A percentile compares a stretch with the other conserved stretches of the same genome.
Conservation (phyloP, 2,329 filamentous ascomycete species). For the Zymoseptoria pseudotritici region DNA sequence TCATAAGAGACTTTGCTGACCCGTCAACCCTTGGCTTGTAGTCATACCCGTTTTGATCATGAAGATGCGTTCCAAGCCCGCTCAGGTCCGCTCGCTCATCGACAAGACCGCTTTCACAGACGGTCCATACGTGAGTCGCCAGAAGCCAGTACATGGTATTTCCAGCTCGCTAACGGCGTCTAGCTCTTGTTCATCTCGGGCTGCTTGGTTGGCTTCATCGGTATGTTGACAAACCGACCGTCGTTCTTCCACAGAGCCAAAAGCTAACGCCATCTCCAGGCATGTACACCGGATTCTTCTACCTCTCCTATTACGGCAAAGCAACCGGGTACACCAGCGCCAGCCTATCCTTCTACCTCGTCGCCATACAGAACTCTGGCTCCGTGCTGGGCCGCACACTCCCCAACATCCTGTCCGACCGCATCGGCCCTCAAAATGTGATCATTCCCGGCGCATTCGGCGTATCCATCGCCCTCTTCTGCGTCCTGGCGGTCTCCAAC, state of each 20-base stretch:
- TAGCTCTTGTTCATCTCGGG: conserved; percentile 29
- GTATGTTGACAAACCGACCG: no score
- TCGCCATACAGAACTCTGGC: conserved; percentile 36
- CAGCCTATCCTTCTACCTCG: conserved; percentile 36
- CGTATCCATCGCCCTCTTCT: conserved; percentile 31
- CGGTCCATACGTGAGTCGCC: conserved; percentile 24
- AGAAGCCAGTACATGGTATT: neutral
- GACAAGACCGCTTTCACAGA: conserved; percentile 37
- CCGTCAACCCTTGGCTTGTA: neutral
- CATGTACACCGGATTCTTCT: conserved; percentile 35
- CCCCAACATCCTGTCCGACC: conserved; percentile 34
- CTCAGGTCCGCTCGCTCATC: conserved; percentile 31
- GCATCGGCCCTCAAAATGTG: conserved; percentile 33
- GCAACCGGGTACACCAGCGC: conserved; percentile 25
- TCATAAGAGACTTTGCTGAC: neutral
- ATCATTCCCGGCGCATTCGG: conserved; percentile 27
- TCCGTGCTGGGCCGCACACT: conserved; percentile 36
- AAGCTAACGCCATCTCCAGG: conserved; percentile 1
- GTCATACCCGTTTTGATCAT: conserved; percentile 26
- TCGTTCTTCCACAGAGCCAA: no score
- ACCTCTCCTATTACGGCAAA: conserved; percentile 33
- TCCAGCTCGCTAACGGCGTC: neutral
- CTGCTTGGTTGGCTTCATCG: conserved; percentile 34
- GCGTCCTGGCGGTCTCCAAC: conserved; percentile 31
- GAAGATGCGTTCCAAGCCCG: conserved; percentile 31